phyloP scores from a whole-genome alignment of 2,329 filamentous ascomycete species.

The Cladosporium phlei region DNA sequence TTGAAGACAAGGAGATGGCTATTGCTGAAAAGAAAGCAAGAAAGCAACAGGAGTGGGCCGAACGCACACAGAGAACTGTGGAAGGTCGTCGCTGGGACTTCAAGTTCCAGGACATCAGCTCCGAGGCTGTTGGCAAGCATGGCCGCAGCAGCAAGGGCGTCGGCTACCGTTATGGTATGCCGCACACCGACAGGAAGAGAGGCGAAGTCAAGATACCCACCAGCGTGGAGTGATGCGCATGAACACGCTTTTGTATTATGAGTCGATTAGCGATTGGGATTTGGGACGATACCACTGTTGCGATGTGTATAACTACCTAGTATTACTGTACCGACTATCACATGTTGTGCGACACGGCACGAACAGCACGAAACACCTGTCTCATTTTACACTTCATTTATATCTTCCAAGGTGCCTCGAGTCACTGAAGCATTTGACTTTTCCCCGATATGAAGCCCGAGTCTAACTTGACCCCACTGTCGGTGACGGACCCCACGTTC shows the following conservation, averaged over 20 bases:
- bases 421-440: too few species aligned
- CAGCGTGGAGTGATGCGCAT: constrained; percentile 43
- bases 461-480: constrained; percentile 3
- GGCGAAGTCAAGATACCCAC: constrained; percentile 61
- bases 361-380: neutral
- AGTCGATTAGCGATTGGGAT: constrained; percentile 6
- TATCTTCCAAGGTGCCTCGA: too few species aligned
- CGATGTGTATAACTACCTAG: constrained; percentile 13
- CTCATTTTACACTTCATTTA: too few species aligned
- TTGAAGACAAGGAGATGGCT: constrained; percentile 29
- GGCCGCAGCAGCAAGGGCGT: constrained; percentile 51
- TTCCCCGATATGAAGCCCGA: too few species aligned
- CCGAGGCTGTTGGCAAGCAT: constrained; percentile 51
- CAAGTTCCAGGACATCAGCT: constrained; percentile 54
- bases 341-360: constrained; percentile 1
- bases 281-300: constrained; percentile 12
- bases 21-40: constrained; percentile 37
- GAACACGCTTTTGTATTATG: constrained; percentile 8
- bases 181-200: constrained; percentile 58
- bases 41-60: constrained; percentile 41
- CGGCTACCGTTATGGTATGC: constrained; percentile 58
- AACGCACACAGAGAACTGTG: constrained; percentile 41
- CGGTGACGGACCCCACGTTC: constrained; percentile 3
- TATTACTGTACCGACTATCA: constrained; percentile 8
- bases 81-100: constrained; percentile 55